Percentiles rank a stretch among this genome's conserved stretches.
phyloP scores from a whole-genome alignment of 371 early-diverging fungal species.

The Zopfochytrium polystomum region DNA sequence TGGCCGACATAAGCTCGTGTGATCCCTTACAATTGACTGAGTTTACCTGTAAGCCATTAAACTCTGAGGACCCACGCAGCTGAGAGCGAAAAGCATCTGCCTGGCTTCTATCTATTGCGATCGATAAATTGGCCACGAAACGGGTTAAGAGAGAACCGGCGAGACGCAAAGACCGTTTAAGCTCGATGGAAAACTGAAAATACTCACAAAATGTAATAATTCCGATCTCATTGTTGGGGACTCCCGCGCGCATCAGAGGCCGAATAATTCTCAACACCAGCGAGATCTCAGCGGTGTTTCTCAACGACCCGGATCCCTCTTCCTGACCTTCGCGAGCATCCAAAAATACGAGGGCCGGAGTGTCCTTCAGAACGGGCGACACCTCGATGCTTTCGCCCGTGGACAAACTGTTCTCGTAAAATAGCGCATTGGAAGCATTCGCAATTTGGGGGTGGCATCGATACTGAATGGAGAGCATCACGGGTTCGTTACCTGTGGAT shows the following conservation, averaged over 20 bases:
- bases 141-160: too few species aligned
- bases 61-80: slow-evolving; percentile 27
- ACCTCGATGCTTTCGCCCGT: slow-evolving; percentile 8
- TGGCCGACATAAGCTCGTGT: too few species aligned
- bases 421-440: slow-evolving; percentile 70
- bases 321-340: slow-evolving; percentile 52
- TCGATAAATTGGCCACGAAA: too few species aligned
- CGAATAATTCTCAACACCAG: slow-evolving; percentile 50
- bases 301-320: slow-evolving; percentile 1
- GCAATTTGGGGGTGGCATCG: slow-evolving; percentile 86
- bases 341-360: slow-evolving; percentile 70
- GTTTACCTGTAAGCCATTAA: slow-evolving; percentile 27
- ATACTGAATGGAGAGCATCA: slow-evolving; percentile 80
- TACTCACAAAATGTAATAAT: slow-evolving; percentile 68
- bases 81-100: slow-evolving; percentile 50
- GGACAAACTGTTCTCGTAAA: slow-evolving; percentile 64
- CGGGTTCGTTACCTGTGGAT: slow-evolving; percentile 39
- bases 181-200: too few species aligned
- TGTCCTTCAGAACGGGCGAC: slow-evolving; percentile 28
- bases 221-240: slow-evolving; percentile 53
- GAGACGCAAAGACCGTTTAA: too few species aligned
- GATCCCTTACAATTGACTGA: too few species aligned
- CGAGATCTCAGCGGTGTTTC: slow-evolving; percentile 51
- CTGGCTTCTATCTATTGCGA: slow-evolving; percentile 66
- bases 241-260: slow-evolving; percentile 39